Percentiles rank a stretch among this genome's conserved stretches.
Conservation (phyloP, 805 yeast genomes). For the Isabelozyma rhagii region DNA sequence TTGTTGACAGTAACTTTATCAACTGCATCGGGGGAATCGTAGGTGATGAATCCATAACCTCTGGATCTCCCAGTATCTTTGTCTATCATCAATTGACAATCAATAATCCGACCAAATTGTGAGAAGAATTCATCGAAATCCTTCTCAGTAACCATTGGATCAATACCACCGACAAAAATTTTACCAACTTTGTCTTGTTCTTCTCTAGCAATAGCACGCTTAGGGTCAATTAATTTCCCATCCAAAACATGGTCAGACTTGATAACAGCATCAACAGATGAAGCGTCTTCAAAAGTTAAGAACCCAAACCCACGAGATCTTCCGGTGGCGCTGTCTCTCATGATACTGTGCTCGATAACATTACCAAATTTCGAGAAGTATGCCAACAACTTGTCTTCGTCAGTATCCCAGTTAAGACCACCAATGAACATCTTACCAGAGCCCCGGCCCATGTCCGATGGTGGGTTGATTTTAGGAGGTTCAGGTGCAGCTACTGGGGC, state of each 20-base stretch:
- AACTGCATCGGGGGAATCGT: slow-evolving; percentile 91
- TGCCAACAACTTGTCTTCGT: slow-evolving; percentile 77
- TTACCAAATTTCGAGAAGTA: slow-evolving; percentile 89
- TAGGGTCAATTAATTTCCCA: slow-evolving; percentile 96
- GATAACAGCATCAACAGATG: slow-evolving; percentile 81
- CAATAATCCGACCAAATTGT: slow-evolving; percentile 86
- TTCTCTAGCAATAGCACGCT: slow-evolving; percentile 94
- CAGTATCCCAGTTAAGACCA: slow-evolving; percentile 97
- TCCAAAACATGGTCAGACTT: slow-evolving; percentile 85
- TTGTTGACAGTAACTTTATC: slow-evolving; percentile 82
- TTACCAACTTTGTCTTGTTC: slow-evolving; percentile 97
- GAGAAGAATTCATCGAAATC: slow-evolving; percentile 86
- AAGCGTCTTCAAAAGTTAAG: slow-evolving; percentile 78
- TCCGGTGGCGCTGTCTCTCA: slow-evolving; percentile 87
- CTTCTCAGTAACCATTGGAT: slow-evolving; percentile 86
- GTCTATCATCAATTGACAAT: slow-evolving; percentile 95
- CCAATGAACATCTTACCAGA: slow-evolving; percentile 94
- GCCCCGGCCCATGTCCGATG: slow-evolving; percentile 46
- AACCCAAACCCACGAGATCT: slow-evolving; percentile 95
- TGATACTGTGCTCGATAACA: slow-evolving; percentile 81
- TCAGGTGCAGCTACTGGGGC: slow-evolving; percentile 12
- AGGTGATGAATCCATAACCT: slow-evolving; percentile 96
- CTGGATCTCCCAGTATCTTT: slow-evolving; percentile 95
- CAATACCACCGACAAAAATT: slow-evolving; percentile 95
- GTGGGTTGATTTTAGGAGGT: slow-evolving; percentile 13